Evolutionary conservation across 2,329 filamentous ascomycete genomes (phyloP).

Genomic region (Hyphodiscus sp.): DNA sequence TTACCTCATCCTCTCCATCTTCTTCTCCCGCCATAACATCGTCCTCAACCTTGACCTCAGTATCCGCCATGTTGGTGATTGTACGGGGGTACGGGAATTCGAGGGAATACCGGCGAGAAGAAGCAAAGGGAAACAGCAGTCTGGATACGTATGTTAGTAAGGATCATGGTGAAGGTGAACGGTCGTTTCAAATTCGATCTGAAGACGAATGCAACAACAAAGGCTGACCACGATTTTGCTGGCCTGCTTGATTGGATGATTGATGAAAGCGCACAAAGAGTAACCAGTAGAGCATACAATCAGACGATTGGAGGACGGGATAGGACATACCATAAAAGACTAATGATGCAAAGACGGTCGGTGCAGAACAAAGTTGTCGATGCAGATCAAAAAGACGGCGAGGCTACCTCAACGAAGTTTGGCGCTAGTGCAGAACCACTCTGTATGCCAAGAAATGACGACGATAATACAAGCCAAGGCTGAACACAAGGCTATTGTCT

Average conservation of each 20-base stretch:
- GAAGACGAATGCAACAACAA: background rate
- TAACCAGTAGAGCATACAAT: background rate
- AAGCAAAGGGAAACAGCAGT: background rate
- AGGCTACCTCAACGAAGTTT: background rate
- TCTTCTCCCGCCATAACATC: slow-evolving; percentile 24
- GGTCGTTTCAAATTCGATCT: background rate
- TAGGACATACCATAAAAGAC: background rate
- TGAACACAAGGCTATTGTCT: background rate
- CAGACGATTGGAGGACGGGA: background rate
- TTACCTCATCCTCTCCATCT: slow-evolving; percentile 30
- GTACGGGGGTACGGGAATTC: background rate
- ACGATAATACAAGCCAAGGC: background rate
- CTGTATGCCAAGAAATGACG: background rate
- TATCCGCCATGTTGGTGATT: slow-evolving; percentile 24
- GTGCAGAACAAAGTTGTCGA: background rate
- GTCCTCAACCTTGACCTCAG: slow-evolving; percentile 22
- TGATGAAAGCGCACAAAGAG: background rate
- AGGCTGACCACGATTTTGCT: background rate
- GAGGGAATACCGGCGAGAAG: slow-evolving; percentile 1
- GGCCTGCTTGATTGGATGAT: background rate
- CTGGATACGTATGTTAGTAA: background rate
- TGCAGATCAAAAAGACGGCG: background rate
- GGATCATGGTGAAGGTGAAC: no score
- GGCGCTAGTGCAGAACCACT: background rate
- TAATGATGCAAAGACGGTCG: background rate